Evolutionary conservation across 2,329 filamentous ascomycete species (phyloP).

Genomic region (Botrytis pseudocinerea): DNA sequence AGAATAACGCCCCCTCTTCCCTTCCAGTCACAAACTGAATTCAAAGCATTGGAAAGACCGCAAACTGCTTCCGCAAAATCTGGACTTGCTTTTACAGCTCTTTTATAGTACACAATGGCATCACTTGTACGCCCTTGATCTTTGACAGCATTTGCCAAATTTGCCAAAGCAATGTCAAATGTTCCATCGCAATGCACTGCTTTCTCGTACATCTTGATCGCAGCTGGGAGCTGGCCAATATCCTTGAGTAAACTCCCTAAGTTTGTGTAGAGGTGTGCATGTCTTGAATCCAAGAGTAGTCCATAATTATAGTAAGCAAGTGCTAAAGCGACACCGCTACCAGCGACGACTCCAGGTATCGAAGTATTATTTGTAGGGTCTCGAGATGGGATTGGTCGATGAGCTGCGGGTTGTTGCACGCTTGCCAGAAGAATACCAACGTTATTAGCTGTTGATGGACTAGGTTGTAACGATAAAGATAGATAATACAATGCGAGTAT

Average conservation of each 20-base stretch:
- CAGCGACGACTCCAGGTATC: conserved; percentile 78
- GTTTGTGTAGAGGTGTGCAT: conserved; percentile 96
- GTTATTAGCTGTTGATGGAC: conserved; percentile 96
- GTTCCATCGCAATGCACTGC: conserved; percentile 89
- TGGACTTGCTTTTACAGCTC: conserved; percentile 87
- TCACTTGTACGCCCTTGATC: conserved; percentile 91
- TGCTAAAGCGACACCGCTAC: conserved; percentile 84
- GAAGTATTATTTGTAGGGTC: conserved; percentile 44
- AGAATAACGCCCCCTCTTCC: conserved; percentile 83
- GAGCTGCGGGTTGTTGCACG: conserved; percentile 68
- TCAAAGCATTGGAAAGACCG: conserved; percentile 89
- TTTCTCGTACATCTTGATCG: conserved; percentile 96
- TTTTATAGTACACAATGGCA: conserved; percentile 87
- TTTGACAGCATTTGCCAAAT: conserved; percentile 96
- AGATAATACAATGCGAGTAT: conserved; percentile 95
- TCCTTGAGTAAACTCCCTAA: conserved; percentile 94
- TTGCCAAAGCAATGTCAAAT: conserved; percentile 95
- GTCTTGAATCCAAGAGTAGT: conserved; percentile 77
- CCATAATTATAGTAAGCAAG: conserved; percentile 96
- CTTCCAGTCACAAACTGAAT: conserved; percentile 94
- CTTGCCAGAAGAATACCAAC: conserved; percentile 96
- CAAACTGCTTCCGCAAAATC: conserved; percentile 97
- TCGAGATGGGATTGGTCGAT: conserved; percentile 38
- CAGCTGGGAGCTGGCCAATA: conserved; percentile 86
- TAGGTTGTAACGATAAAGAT: conserved; percentile 89